Conservation (phyloP, 1,284 basidiomycete genomes). For the Hymenochaete sp. region DNA sequence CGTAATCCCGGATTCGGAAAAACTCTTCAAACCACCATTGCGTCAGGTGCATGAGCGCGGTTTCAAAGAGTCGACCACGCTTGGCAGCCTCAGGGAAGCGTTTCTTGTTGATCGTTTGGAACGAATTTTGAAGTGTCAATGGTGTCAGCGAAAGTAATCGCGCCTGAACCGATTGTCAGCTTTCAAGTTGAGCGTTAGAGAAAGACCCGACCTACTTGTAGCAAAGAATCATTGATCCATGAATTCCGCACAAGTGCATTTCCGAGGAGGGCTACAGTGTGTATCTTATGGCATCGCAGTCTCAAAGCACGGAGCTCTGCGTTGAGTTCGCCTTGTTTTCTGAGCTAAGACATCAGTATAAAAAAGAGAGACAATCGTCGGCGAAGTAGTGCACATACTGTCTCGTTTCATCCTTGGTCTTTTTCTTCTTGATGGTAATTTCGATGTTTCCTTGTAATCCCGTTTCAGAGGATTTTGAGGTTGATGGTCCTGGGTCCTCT, state of each 20-base stretch:
- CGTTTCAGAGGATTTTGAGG: slow-evolving; percentile 10
- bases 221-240: slow-evolving; percentile 76
- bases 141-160: slow-evolving; percentile 81
- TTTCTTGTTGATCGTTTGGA: slow-evolving; percentile 75
- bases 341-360: slow-evolving; percentile 1
- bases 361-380: not conserved
- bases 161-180: slow-evolving; percentile 42
- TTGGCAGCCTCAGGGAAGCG: slow-evolving; percentile 70
- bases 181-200: slow-evolving; percentile 1
- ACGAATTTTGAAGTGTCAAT: slow-evolving; percentile 66
- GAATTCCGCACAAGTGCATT: slow-evolving; percentile 73
- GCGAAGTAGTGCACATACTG: slow-evolving; percentile 23
- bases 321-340: slow-evolving; percentile 36
- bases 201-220: slow-evolving; percentile 54
- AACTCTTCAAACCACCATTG: slow-evolving; percentile 79
- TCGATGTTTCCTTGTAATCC: slow-evolving; percentile 41
- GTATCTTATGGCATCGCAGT: slow-evolving; percentile 79
- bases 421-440: slow-evolving; percentile 47
- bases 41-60: slow-evolving; percentile 61
- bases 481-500: not conserved
- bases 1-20: slow-evolving; percentile 55
- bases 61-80: slow-evolving; percentile 80
- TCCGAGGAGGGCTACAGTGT: slow-evolving; percentile 72
- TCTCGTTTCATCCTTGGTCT: slow-evolving; percentile 26
- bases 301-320: slow-evolving; percentile 59